These are phyloP conservation scores for Casuarina glauca DNA, from an alignment of 306 rosid species.

Conservation along the genomic window DNA sequence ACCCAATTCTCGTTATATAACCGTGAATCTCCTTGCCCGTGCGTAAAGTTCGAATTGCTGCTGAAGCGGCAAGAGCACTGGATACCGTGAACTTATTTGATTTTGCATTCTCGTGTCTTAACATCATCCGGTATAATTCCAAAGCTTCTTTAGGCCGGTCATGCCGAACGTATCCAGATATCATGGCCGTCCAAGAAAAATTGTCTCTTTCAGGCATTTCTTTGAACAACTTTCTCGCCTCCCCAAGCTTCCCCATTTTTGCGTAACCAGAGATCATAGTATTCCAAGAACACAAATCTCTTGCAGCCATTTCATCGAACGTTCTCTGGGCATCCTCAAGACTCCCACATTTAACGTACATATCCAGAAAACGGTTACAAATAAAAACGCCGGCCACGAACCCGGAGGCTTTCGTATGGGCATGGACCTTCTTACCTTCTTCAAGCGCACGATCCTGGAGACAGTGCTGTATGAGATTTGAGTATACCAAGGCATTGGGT, in stretches of 20 bases:
- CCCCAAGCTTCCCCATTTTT: slow-evolving; percentile 40
- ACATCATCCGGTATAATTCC: slow-evolving; percentile 59
- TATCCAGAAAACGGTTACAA: slow-evolving; percentile 47
- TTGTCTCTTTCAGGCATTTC: slow-evolving; percentile 64
- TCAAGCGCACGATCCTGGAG: slow-evolving; percentile 53
- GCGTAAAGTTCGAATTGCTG: slow-evolving; percentile 46
- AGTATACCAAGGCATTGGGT: slow-evolving; percentile 43
- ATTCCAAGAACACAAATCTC: slow-evolving; percentile 75
- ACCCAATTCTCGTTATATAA: slow-evolving; percentile 43
- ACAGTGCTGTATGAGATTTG: slow-evolving; percentile 45
- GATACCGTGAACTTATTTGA: slow-evolving; percentile 51
- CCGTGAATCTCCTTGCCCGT: slow-evolving; percentile 76
- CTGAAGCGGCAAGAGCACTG: slow-evolving; percentile 58
- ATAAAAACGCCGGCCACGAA: slow-evolving; percentile 49
- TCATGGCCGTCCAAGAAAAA: slow-evolving; percentile 63
- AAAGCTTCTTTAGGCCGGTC: slow-evolving; percentile 49
- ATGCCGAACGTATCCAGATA: slow-evolving; percentile 51
- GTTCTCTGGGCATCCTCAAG: slow-evolving; percentile 48
- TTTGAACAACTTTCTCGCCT: slow-evolving; percentile 58
- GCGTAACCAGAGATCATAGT: slow-evolving; percentile 64
- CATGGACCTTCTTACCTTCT: slow-evolving; percentile 51
- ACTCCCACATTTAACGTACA: slow-evolving; percentile 61
- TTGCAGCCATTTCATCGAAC: slow-evolving; percentile 57
- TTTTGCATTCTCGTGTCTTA: slow-evolving; percentile 37
- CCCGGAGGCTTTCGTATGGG: slow-evolving; percentile 52